Evolutionary conservation across 768 basidiomycete species (phyloP), one percentile per base, ranked within the genome.

Genomic region (Tulasnella sp.): DNA sequence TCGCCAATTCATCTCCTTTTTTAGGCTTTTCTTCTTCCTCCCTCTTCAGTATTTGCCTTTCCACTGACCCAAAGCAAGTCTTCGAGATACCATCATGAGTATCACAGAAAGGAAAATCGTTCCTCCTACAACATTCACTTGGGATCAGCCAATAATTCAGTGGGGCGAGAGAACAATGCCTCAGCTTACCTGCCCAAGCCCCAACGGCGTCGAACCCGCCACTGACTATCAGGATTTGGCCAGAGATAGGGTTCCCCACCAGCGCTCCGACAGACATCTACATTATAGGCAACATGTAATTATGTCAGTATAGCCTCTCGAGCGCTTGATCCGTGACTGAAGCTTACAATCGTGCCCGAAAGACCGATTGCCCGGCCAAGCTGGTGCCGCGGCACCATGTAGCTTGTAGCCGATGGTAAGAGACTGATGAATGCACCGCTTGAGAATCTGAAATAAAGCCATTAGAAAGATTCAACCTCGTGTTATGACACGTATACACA

Each of bases 381-480:
- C 8, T 59, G 40, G 39, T 67, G 41, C 11, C 42, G 17, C 19
- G 65, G 64, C 5, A 75, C 74, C 67, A 75, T 72, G 19, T 35
- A 39, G 8, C 73, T 67, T 34, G 52, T 65, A 14, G 74, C 65
- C 9, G 74, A 47, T 16, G 71, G 74, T 22, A 74, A 41, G 5
- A 75, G 64, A 35, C 75, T 71, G 26, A 76, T 73, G 73, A 86
- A 90, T 0, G 85, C 82, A 4, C 91, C 91, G 0, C 86, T 88
- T 0, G 84, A 80, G 69, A 89, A 83, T 0, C 89, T 89, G 68
- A 65, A 34, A 29, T 9, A 17, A 4, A 36, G 26, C 73, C 9
- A 59, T 41, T 29, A 40, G 37, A 26, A 29, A 29, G 17, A 35
- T 34, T 29, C 42, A 44, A 8, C 39, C 42, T n/a, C 14, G 40